Percentiles rank a stretch among this genome's conserved stretches.
Evolutionary conservation across 2,329 filamentous ascomycete species (phyloP).

Genomic region (Parastagonospora nodorum): DNA sequence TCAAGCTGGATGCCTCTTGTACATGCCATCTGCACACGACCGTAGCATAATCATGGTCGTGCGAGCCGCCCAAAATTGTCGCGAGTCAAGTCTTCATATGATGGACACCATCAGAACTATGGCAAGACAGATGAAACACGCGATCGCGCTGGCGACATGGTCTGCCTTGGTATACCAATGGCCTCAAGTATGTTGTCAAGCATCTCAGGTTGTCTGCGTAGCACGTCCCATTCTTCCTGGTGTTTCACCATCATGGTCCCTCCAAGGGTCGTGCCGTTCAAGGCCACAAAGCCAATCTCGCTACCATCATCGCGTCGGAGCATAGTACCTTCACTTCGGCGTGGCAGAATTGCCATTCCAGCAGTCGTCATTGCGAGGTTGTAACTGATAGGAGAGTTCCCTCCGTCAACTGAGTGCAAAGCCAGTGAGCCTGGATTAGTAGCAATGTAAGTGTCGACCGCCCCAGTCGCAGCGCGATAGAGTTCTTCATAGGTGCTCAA

Average conservation of each 20-base stretch:
- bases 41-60: background rate
- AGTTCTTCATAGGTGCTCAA: constrained; percentile 42
- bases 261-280: constrained; percentile 63
- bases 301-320: constrained; percentile 47
- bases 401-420: constrained; percentile 34
- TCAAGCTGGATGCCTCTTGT: too few relatives aligned
- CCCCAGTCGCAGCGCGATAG: constrained; percentile 38
- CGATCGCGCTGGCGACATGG: constrained; percentile 1
- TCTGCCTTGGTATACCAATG: constrained; percentile 39
- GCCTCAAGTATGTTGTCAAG: constrained; percentile 52
- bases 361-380: constrained; percentile 62
- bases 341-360: constrained; percentile 60
- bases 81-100: background rate
- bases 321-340: constrained; percentile 52
- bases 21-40: too few relatives aligned
- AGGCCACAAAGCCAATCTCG: constrained; percentile 51
- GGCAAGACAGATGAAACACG: constrained; percentile 6
- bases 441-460: constrained; percentile 49
- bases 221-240: constrained; percentile 57
- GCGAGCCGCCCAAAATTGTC: too few relatives aligned
- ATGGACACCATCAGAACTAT: background rate
- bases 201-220: constrained; percentile 48
- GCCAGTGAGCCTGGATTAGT: constrained; percentile 39
- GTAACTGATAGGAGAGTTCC: constrained; percentile 58
- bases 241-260: constrained; percentile 64